Conservation (phyloP, 768 basidiomycete species). For the Tulasnella sp. region DNA sequence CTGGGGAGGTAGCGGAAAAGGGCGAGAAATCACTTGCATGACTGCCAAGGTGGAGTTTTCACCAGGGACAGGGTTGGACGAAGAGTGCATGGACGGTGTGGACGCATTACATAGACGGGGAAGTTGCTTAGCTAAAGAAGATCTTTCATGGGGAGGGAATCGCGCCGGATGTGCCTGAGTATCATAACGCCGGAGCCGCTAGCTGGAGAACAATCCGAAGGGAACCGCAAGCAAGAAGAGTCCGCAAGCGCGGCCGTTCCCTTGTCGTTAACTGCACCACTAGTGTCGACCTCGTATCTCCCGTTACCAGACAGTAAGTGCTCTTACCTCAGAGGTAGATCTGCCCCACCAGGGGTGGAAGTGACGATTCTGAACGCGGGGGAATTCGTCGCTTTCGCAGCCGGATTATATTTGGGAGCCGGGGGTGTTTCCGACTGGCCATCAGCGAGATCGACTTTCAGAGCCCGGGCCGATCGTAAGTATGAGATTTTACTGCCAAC, state of each 20-base stretch:
- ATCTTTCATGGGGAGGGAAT: constrained; percentile 20
- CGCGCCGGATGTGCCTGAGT: constrained; percentile 23
- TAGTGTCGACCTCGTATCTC: background rate
- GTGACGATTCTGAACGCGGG: background rate
- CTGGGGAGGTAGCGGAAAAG: background rate
- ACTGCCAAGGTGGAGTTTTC: background rate
- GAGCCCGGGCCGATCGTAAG: too few relatives aligned
- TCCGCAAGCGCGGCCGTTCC: background rate
- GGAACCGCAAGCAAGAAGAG: background rate
- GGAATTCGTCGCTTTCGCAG: background rate
- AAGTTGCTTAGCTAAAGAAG: background rate
- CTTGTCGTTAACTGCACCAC: background rate
- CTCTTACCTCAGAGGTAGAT: constrained; percentile 13
- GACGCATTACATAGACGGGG: too few relatives aligned
- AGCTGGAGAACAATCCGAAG: background rate
- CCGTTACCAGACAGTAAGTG: background rate
- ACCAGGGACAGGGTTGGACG: background rate
- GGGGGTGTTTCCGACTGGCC: too few relatives aligned
- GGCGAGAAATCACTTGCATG: background rate
- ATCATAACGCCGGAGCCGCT: constrained; percentile 11
- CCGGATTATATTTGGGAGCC: constrained; percentile 41
- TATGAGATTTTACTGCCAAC: too few relatives aligned
- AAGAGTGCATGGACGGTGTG: background rate
- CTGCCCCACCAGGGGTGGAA: constrained; percentile 26
- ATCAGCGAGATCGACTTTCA: too few relatives aligned